These are phyloP conservation scores for Hanseniaspora gamundiae DNA, from an alignment of 1,139 yeast species.

Conservation along the genomic window DNA sequence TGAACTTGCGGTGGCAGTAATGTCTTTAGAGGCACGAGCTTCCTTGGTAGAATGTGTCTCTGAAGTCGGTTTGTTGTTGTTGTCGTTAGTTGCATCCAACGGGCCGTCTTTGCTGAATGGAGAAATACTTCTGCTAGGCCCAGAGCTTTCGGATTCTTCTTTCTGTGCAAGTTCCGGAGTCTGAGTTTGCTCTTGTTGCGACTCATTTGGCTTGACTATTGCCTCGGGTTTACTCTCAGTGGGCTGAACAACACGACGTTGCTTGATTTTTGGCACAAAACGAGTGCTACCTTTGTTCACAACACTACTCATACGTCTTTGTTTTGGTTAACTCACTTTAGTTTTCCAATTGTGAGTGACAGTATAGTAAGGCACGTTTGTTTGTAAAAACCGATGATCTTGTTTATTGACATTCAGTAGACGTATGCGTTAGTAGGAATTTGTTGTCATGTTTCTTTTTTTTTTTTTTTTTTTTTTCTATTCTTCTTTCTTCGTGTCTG, in stretches of 20 bases:
- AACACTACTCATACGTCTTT: constrained; percentile 22
- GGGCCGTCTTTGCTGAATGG: constrained; percentile 7
- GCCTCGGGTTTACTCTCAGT: neutral
- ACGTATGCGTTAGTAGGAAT: no score
- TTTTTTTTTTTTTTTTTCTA: no score
- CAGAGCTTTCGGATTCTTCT: constrained; percentile 3
- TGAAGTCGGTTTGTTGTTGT: neutral
- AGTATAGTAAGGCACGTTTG: no score
- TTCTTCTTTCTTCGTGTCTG: no score
- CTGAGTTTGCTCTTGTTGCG: constrained; percentile 6
- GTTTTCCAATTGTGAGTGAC: no score
- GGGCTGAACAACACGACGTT: constrained; percentile 23
- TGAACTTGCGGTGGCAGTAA: neutral
- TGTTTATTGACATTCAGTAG: no score
- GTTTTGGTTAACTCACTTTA: constrained; percentile 5
- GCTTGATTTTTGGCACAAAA: constrained; percentile 29
- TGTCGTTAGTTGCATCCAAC: constrained; percentile 5
- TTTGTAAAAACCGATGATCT: no score
- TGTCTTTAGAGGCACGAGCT: no score
- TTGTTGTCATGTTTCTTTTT: no score
- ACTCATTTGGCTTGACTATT: neutral
- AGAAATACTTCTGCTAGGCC: constrained; percentile 1
- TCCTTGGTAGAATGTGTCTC: no score
- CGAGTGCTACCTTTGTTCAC: constrained; percentile 30
- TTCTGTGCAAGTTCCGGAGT: constrained; percentile 5